Conservation (phyloP, 83 land plant species). For the Picea engelmannii region DNA sequence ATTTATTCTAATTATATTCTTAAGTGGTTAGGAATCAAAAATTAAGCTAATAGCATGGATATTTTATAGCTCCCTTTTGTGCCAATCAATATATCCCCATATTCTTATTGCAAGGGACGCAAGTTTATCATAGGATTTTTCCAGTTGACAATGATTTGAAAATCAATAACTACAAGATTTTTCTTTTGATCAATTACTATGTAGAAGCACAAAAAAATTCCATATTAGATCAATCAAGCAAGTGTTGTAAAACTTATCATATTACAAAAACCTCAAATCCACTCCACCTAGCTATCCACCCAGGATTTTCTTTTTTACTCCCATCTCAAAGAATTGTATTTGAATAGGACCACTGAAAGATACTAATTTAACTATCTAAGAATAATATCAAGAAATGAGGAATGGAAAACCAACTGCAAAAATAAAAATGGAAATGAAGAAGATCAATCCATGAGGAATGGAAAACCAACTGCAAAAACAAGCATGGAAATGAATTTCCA, state of each 20-base stretch:
- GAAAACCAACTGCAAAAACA: not conserved
- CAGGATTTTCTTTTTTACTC: too few relatives aligned
- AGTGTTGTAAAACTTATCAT: too few relatives aligned
- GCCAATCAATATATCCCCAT: not conserved
- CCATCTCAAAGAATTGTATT: not conserved
- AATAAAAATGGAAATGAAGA: not conserved
- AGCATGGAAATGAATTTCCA: not conserved
- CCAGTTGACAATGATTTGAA: not conserved
- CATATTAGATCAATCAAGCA: too few relatives aligned
- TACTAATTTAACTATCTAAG: not conserved
- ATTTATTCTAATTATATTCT: not conserved
- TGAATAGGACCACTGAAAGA: not conserved
- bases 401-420: not conserved
- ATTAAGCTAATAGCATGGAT: not conserved
- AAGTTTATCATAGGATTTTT: not conserved
- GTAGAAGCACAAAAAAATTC: too few relatives aligned
- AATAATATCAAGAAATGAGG: not conserved
- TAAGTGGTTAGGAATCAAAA: not conserved
- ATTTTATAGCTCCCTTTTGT: not conserved
- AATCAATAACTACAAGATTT: not conserved
- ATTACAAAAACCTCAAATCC: too few relatives aligned
- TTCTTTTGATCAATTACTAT: too few relatives aligned
- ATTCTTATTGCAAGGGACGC: not conserved
- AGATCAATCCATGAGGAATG: not conserved
- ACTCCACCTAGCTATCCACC: too few relatives aligned